Percentiles rank a stretch among this genome's conserved stretches.
Conservation (phyloP, 768 basidiomycete genomes). For the Pisolithus sp. region DNA sequence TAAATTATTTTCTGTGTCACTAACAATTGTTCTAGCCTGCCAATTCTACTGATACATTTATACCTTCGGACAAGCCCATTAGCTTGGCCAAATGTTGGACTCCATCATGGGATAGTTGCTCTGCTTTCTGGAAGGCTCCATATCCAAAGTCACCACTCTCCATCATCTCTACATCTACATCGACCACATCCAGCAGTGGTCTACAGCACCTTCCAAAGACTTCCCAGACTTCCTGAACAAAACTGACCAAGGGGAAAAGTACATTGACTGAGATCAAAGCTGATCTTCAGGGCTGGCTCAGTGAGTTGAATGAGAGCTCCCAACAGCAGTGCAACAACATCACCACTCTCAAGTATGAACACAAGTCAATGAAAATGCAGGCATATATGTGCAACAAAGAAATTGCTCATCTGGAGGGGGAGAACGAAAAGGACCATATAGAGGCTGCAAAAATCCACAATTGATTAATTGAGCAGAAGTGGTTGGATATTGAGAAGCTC, state of each 20-base stretch:
- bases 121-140: background rate
- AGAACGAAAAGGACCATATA: background rate
- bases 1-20: no score
- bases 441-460: background rate
- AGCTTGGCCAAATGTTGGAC: background rate
- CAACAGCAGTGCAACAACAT: background rate
- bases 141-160: background rate
- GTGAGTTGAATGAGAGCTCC: background rate
- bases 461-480: background rate
- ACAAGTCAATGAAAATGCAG: background rate
- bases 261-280: background rate
- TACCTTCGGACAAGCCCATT: no score
- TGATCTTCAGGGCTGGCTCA: background rate
- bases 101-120: background rate
- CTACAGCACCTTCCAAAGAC: background rate
- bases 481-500: background rate
- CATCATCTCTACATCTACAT: background rate
- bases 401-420: background rate
- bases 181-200: background rate
- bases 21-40: no score
- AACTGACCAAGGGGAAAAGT: background rate
- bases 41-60: no score
- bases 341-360: background rate
- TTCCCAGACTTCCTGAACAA: background rate
- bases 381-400: background rate